Evolutionary conservation across 2,329 filamentous ascomycete genomes (phyloP).

Genomic region (Aspergillaceae sp.): DNA sequence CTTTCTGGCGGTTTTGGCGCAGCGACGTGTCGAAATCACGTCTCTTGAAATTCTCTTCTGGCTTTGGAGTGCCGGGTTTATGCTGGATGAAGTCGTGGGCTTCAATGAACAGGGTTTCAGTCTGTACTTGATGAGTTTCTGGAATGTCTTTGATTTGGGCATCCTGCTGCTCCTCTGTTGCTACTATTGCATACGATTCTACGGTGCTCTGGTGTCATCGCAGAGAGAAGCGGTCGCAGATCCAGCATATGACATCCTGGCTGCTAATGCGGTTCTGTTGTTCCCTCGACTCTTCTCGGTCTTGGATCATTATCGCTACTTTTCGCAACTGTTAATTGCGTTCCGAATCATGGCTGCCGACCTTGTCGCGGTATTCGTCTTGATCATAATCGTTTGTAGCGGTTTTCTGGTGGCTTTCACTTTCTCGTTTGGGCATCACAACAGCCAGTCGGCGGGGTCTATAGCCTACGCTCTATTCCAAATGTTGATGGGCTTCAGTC

Average conservation of each 20-base stretch:
- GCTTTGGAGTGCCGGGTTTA: slow-evolving; percentile 96
- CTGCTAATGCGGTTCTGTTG: slow-evolving; percentile 79
- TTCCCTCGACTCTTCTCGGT: slow-evolving; percentile 88
- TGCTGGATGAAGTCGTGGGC: slow-evolving; percentile 90
- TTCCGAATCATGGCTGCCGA: slow-evolving; percentile 92
- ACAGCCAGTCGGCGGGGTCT: slow-evolving; percentile 56
- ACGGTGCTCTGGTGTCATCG: slow-evolving; percentile 73
- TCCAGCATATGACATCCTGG: slow-evolving; percentile 88
- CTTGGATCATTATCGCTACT: slow-evolving; percentile 90
- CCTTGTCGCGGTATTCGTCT: slow-evolving; percentile 70
- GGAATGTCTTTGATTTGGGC: slow-evolving; percentile 91
- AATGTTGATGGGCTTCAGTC: slow-evolving; percentile 91
- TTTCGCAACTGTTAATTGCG: slow-evolving; percentile 86
- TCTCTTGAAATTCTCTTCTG: slow-evolving; percentile 82
- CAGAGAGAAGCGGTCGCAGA: slow-evolving; percentile 61
- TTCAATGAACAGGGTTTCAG: slow-evolving; percentile 97
- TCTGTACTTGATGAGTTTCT: slow-evolving; percentile 94
- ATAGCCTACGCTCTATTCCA: slow-evolving; percentile 91
- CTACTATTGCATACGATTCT: slow-evolving; percentile 84
- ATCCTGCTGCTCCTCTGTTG: slow-evolving; percentile 77
- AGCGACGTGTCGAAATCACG: slow-evolving; percentile 72
- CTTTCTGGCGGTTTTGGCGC: slow-evolving; percentile 71
- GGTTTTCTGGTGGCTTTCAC: slow-evolving; percentile 95
- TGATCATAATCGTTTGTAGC: slow-evolving; percentile 81
- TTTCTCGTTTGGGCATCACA: slow-evolving; percentile 59